Base-by-base conservation (phyloP, 805 yeast genomes). In the Zygosaccharomyces bailii region DNA sequence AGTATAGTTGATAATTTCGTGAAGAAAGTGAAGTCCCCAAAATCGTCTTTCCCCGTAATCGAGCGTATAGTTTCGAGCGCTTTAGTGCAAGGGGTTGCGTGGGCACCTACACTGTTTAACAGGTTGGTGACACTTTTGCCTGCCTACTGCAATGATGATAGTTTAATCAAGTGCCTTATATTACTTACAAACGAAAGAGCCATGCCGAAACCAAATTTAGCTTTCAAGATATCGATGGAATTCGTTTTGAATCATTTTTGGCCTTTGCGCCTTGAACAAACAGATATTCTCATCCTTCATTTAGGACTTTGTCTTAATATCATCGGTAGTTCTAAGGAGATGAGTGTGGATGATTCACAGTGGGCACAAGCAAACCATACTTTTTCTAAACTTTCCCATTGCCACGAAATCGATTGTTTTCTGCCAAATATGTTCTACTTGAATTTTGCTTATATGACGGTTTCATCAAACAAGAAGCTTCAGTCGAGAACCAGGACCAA, bases 131-230 rank as follows among this genome's bases (percentile, higher is more conserved):
- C 25, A 13, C 23, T 20, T 17, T 42, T 45, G 21, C 46, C 48
- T 27, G 18, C 18, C 31, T 32, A 35, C 14, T 4, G 18, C 11
- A n/a, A 21, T 9, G 32, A 45, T 29, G 49, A 48, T 27, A 20
- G 24, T 23, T 21, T 51, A 4, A 34, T 59, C 10, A 60, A 60
- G 43, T 47, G 51, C 18, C 32, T 58, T 10, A 57, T 61, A n/a
- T 39, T 59, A 21, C 16, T 58, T 9, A 54, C 65, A 17, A 61
- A 57, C 34, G 52, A 52, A 17, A 20, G 18, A 6, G 32, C 19
- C 4, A 16, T 42, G 17, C 14, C 45, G 20, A 29, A 8, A 25
- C 38, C 2, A 47, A 42, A 29, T 43, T 38, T n/a, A 20, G 20
- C 48, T 4, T 23, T 45, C 11, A 11, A 39, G 7, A 33, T 20